Evolutionary conservation across 176 grass and related monocot species (phyloP).

Genomic region (Coix lacrymajobi): DNA sequence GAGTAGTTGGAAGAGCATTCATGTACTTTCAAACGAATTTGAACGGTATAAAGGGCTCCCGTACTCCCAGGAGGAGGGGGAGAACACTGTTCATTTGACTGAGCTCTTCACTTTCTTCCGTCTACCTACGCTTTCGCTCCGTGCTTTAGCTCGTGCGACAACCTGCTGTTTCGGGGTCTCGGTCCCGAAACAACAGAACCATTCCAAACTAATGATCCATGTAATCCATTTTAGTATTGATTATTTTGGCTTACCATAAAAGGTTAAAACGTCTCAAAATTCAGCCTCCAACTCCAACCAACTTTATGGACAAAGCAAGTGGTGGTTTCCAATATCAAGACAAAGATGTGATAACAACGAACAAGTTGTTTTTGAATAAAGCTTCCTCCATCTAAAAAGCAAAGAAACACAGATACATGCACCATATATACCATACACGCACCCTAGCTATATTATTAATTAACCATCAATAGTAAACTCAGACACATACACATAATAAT

Average conservation of each 20-base stretch:
- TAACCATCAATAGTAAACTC: background rate
- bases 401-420: background rate
- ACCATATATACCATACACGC: background rate
- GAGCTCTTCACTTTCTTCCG: too few species aligned
- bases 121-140: too few species aligned
- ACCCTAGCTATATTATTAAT: background rate
- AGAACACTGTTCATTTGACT: too few species aligned
- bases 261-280: background rate
- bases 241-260: background rate
- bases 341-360: background rate
- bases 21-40: too few species aligned
- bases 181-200: too few species aligned
- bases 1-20: too few species aligned
- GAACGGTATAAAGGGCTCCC: too few species aligned
- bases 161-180: too few species aligned
- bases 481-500: background rate
- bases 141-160: too few species aligned
- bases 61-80: too few species aligned
- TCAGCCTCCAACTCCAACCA: background rate
- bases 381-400: background rate
- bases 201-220: background rate
- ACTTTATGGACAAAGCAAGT: background rate
- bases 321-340: background rate
- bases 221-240: background rate
- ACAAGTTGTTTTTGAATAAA: background rate